These are phyloP conservation scores for Rhamnella rubrinervis DNA, from an alignment of 331 rosid species.

Conservation along the genomic window DNA sequence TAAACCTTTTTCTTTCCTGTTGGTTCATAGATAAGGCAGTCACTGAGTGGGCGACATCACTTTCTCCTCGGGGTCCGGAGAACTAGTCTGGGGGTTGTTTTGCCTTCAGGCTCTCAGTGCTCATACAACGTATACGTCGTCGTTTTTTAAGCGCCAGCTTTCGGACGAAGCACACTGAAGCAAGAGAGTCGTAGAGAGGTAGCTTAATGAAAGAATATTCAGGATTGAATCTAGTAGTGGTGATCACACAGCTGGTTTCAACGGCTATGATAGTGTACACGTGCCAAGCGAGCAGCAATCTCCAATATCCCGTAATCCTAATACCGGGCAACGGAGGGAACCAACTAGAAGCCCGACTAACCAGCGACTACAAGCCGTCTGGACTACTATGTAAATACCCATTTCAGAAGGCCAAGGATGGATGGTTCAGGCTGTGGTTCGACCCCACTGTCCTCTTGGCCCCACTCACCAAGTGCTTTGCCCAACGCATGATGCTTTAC, in stretches of 20 bases:
- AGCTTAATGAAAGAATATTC: constrained; percentile 11
- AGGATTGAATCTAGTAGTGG: not conserved
- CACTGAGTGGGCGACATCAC: too few relatives aligned
- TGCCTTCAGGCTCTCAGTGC: too few relatives aligned
- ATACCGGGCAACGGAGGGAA: constrained; percentile 90
- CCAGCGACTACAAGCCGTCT: constrained; percentile 48
- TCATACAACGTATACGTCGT: too few relatives aligned
- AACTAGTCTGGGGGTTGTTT: too few relatives aligned
- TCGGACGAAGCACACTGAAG: too few relatives aligned
- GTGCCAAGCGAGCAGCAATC: constrained; percentile 35
- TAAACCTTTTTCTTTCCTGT: too few relatives aligned
- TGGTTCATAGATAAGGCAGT: too few relatives aligned
- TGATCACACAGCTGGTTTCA: not conserved
- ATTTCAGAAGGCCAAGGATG: constrained; percentile 36
- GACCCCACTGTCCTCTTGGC: constrained; percentile 59
- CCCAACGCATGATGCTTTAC: constrained; percentile 75
- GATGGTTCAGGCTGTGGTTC: constrained; percentile 94
- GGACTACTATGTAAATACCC: constrained; percentile 67
- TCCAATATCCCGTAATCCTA: constrained; percentile 64
- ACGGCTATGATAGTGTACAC: constrained; percentile 43
- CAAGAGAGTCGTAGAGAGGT: not conserved
- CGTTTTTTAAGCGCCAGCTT: too few relatives aligned
- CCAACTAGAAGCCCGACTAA: constrained; percentile 80
- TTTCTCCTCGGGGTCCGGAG: too few relatives aligned
- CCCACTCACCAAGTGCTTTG: constrained; percentile 79